Conservation (phyloP, 1,284 basidiomycete species). For the Laetiporus sulphureus region DNA sequence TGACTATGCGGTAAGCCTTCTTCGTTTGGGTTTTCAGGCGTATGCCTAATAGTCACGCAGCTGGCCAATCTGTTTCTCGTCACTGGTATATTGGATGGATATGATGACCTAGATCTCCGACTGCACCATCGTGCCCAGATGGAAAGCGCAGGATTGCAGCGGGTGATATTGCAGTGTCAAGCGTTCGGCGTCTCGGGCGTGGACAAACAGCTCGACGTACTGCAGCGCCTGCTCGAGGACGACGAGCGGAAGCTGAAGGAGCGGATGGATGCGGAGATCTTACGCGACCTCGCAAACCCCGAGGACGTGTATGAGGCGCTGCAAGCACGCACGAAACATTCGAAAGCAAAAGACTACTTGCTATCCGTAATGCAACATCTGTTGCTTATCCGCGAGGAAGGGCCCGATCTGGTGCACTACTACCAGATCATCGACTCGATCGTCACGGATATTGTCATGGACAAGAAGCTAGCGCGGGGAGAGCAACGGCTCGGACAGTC, state of each 20-base stretch:
- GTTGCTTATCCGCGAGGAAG: slow-evolving; percentile 85
- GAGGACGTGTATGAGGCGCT: slow-evolving; percentile 87
- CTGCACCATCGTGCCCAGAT: slow-evolving; percentile 85
- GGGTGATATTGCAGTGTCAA: slow-evolving; percentile 70
- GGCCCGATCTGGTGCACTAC: slow-evolving; percentile 77
- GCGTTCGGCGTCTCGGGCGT: slow-evolving; percentile 61
- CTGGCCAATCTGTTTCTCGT: slow-evolving; percentile 67
- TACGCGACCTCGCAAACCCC: slow-evolving; percentile 76
- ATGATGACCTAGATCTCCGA: slow-evolving; percentile 77
- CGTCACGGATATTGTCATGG: slow-evolving; percentile 89
- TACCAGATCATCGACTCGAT: slow-evolving; percentile 94
- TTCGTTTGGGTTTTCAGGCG: slow-evolving; percentile 8
- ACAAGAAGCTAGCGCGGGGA: slow-evolving; percentile 83
- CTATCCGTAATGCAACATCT: slow-evolving; percentile 91
- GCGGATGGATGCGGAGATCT: slow-evolving; percentile 69
- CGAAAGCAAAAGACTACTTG: slow-evolving; percentile 82
- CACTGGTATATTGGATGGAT: slow-evolving; percentile 52
- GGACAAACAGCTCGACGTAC: slow-evolving; percentile 62
- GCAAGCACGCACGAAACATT: slow-evolving; percentile 65
- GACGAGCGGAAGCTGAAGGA: slow-evolving; percentile 79
- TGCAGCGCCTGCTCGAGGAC: slow-evolving; percentile 65
- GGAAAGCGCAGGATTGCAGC: slow-evolving; percentile 79
- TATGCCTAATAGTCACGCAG: slow-evolving; percentile 29
- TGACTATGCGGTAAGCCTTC: slow-evolving; percentile 72
- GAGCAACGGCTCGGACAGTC: slow-evolving; percentile 85